Evolutionary conservation across 1,284 basidiomycete species (phyloP), one percentile per base, ranked within the genome.

Genomic region (Papiliotrema flavescens): DNA sequence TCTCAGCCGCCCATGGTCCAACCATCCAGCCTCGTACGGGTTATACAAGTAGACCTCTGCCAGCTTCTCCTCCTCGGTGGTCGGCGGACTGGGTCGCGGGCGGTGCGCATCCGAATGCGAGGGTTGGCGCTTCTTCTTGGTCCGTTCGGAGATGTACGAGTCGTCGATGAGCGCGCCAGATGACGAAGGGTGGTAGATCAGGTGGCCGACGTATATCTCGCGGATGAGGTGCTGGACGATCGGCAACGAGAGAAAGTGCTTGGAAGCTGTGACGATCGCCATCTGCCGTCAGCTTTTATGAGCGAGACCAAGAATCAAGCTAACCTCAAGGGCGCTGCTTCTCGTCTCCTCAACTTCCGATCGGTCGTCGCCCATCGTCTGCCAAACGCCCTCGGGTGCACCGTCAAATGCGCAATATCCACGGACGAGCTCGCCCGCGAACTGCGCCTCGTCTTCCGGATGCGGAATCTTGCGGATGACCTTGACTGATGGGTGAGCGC

Each of bases 361-460:
- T n/a, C 79, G 75, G 52, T 86, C 82, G 42, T 81, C 75, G 61
- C 80, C 80, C 59, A 92, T 83, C 46, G 86, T 83, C 20, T 82
- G 79, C 45, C 88, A 78, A 22, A 89, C 81, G 22, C 84, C 80
- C 14, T 77, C 74, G 0, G 88, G 81, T 4, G 90, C 90, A 2
- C 90, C 90, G 45, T 87, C 81, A 43, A 93, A 80, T 2, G 90
- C 87, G 64, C 84, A 87, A 86, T 87, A 92, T 54, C 80, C 82
- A 1, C 84, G 85, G 0, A 88, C 90, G 48, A 94, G 76, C 26
- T 87, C 85, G 17, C 85, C 82, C 4, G 88, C 85, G 23, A 91
- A 79, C 55, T 85, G 82, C 6, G 90, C 81, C 65, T 87, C 82
- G 20, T 74, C 67, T 59, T 84, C 81, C 1, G 63, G 51, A 47